Percentiles rank a stretch among this genome's conserved stretches.
Evolutionary conservation across 106 monocot species (phyloP).

Genomic region (Ottelia alismoides): DNA sequence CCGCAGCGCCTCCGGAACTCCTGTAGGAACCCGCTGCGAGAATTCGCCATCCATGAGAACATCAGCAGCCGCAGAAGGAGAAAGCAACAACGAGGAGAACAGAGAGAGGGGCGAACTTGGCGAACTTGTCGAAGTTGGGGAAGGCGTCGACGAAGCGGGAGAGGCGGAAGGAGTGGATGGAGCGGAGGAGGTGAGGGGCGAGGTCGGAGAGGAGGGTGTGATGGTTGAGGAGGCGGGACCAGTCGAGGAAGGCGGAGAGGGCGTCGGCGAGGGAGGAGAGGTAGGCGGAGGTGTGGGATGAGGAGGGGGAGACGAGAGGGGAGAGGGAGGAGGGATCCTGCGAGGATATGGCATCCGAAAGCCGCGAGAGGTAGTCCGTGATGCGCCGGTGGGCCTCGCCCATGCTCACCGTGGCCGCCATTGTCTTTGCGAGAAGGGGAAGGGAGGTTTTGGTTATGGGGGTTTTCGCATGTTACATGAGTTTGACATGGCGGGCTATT

Average conservation of each 20-base stretch:
- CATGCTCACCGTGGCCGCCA: too few relatives aligned
- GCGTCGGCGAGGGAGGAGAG: slow-evolving; percentile 45
- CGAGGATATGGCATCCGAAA: slow-evolving; percentile 40
- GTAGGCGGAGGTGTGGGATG: slow-evolving; percentile 31
- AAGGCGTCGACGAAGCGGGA: slow-evolving; percentile 7
- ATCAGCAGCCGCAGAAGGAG: too few relatives aligned
- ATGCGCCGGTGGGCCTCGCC: slow-evolving; percentile 75
- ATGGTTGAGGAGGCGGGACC: neutral
- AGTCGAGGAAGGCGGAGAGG: slow-evolving; percentile 37
- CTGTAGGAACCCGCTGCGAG: slow-evolving; percentile 68
- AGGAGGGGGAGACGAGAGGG: slow-evolving; percentile 63
- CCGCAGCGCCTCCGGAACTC: slow-evolving; percentile 91
- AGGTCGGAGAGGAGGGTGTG: slow-evolving; percentile 2
- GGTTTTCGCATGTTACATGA: too few relatives aligned
- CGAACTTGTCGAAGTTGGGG: slow-evolving; percentile 7
- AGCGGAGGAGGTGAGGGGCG: slow-evolving; percentile 1
- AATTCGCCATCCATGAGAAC: too few relatives aligned
- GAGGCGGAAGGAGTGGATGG: slow-evolving; percentile 1
- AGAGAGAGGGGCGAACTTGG: slow-evolving; percentile 3
- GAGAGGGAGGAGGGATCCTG: slow-evolving; percentile 51
- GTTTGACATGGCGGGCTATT: too few relatives aligned
- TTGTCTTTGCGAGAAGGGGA: too few relatives aligned
- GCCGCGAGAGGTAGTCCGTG: slow-evolving; percentile 39
- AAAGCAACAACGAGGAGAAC: too few relatives aligned
- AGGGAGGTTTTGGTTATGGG: too few relatives aligned